Conservation (phyloP, 1,284 basidiomycete species). For the Ceraceosorus bombacis region DNA sequence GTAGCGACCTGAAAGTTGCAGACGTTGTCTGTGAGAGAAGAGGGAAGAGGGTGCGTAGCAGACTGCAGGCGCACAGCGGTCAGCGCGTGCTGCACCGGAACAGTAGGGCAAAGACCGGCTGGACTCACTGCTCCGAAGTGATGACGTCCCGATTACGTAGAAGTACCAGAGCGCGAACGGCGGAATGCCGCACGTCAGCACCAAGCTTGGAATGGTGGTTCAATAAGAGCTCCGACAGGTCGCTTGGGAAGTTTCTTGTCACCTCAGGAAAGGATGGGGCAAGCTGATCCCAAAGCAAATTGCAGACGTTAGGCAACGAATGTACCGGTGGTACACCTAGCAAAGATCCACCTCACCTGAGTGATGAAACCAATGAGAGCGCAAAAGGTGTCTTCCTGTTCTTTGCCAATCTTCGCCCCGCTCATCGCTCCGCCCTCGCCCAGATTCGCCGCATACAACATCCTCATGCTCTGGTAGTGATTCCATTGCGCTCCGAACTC, state of each 20-base stretch:
- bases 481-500: slow-evolving; percentile 99
- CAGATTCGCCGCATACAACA: slow-evolving; percentile 60
- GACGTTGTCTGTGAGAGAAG: slow-evolving; percentile 78
- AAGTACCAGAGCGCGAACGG: slow-evolving; percentile 55
- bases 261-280: slow-evolving; percentile 38
- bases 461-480: slow-evolving; percentile 79
- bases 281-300: slow-evolving; percentile 68
- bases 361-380: slow-evolving; percentile 51
- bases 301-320: slow-evolving; percentile 57
- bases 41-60: slow-evolving; percentile 84
- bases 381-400: slow-evolving; percentile 67
- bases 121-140: slow-evolving; percentile 74
- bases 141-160: slow-evolving; percentile 88
- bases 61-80: slow-evolving; percentile 52
- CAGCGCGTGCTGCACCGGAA: background rate
- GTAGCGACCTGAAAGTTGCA: slow-evolving; percentile 69
- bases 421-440: slow-evolving; percentile 13
- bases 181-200: slow-evolving; percentile 35
- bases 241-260: slow-evolving; percentile 28
- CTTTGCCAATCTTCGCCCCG: slow-evolving; percentile 58
- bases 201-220: slow-evolving; percentile 40
- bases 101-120: background rate
- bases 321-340: slow-evolving; percentile 11
- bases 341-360: slow-evolving; percentile 2
- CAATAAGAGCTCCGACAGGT: slow-evolving; percentile 38